Base-by-base conservation (phyloP, 2,329 filamentous ascomycete species). In the Xylaria sp. region DNA sequence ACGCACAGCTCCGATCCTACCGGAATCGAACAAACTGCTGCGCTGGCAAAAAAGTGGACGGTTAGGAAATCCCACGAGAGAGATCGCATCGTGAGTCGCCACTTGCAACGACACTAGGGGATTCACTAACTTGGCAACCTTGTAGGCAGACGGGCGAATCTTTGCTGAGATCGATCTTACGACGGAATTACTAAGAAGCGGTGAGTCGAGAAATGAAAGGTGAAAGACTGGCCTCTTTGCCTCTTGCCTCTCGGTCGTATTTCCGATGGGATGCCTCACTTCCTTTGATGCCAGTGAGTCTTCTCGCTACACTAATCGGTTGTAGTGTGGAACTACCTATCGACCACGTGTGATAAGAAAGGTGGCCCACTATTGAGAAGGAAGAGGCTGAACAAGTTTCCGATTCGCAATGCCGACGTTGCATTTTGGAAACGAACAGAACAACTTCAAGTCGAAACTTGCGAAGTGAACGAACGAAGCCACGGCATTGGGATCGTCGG, bases 161-260 rank as follows among this genome's bases (percentile, higher is more conserved):
- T 49, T 60, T 52, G 60, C 61, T 60, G 42, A 35, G 18, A 37
- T 39, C 48, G 18, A 37, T 39, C 48, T 52, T 37, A 30, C 23
- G 23, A 30, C 23, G 23, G 23, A 30, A 30, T 4, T 30, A 30
- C 23, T 30, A 59, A 57, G 49, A 59, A 44, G 61, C 59, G 61
- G 61, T 63, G 61, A 61, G 61, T 39, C 50, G 54, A n/a, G 16
- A 30, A 30, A 30, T 30, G 23, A 30, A 30, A 30, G 4, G 4
- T 30, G 23, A 30, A 30, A 54, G 39, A 59, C 54, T 57, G 53
- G 42, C 19, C 30, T 42, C 8, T 42, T 42, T 39, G 11, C 11
- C 11, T 39, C 11, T 39, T 42, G 8, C 23, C 23, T 30, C 23
- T 30, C 23, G 23, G 23, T 30, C 23, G 23, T 42, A 10, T 42